Percentiles rank a stretch among this genome's conserved stretches.
Conservation (phyloP, 192 early-diverging fungal species). For the Backusella westeae region DNA sequence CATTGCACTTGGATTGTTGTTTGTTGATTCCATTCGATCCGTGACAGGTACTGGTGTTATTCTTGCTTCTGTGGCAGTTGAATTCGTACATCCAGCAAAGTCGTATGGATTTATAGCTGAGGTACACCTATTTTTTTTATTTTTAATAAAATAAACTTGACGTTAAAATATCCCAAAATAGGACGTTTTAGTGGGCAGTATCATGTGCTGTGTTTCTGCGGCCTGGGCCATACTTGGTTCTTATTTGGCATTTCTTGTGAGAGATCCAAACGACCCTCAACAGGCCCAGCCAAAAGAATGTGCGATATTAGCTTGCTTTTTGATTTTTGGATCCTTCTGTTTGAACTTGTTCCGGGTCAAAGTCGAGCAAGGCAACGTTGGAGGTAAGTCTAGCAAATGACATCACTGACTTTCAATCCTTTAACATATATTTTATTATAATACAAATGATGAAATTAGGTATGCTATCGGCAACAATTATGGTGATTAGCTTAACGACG, state of each 20-base stretch:
- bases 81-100: slow-evolving; percentile 29
- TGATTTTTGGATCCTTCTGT: slow-evolving; percentile 21
- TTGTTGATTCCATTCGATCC: slow-evolving; percentile 9
- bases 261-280: slow-evolving; percentile 8
- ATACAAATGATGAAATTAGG: slow-evolving; percentile 9
- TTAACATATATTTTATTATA: not conserved
- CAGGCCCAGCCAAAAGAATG: slow-evolving; percentile 16
- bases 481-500: slow-evolving; percentile 21
- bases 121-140: not conserved
- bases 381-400: slow-evolving; percentile 19
- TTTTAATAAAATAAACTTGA: not conserved
- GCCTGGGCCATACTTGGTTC: slow-evolving; percentile 24
- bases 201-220: slow-evolving; percentile 29
- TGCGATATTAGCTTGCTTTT: slow-evolving; percentile 16
- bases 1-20: slow-evolving; percentile 10
- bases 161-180: slow-evolving; percentile 1
- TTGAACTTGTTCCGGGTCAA: slow-evolving; percentile 29
- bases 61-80: slow-evolving; percentile 23
- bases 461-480: slow-evolving; percentile 31
- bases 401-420: not conserved
- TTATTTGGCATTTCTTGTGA: slow-evolving; percentile 24
- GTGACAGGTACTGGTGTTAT: slow-evolving; percentile 2
- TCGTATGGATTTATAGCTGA: slow-evolving; percentile 30
- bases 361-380: slow-evolving; percentile 32
- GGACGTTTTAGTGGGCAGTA: slow-evolving; percentile 24